Evolutionary conservation across 192 early-diverging fungal genomes (phyloP), one percentile per base, ranked within the genome.

Genomic region (Coemansia sp.): DNA sequence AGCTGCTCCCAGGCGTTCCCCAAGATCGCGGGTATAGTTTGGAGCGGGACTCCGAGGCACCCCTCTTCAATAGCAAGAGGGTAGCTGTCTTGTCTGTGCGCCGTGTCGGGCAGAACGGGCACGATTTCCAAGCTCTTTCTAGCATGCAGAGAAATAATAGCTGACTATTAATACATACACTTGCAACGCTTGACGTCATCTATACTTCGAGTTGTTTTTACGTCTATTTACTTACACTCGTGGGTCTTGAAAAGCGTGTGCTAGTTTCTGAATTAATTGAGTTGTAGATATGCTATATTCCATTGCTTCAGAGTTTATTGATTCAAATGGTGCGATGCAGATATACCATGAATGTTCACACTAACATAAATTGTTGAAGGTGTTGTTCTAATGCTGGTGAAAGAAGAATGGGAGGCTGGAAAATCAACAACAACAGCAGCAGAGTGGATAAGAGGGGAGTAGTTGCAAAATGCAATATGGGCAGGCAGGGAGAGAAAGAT

Each of bases 21-120:
- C 38, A 80, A 28, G 3, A 71, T 42, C 4, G 62, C 9, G 10
- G 68, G 65, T 18, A 80, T 28, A 1, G 28, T 21, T 9, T 21
- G 20, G 1, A 71, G 13, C 11, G 77, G 77, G 5, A 80, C 62
- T 3, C 77, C 77, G 3, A 80, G 38, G 42, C 60, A 74, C 0
- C 72, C 69, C 14, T 56, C 61, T 20, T 55, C 59, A 20, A 80
- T 39, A 14, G 53, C 34, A 66, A 80, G 71, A 14, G 72, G 77
- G 34, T 68, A 37, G n/a, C 9, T 31, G 24, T 28, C 21, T 35
- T 16, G 21, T 23, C 33, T 36, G 35, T 23, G 18, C 9, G 59
- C 9, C 3, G 35, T 36, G 9, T 37, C 26, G 8, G 42, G 35
- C 31, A 31, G 11, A 5, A 21, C 28, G 2, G 70, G 59, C 23